Evolutionary conservation across 805 yeast genomes (phyloP), one percentile per base, ranked within the genome.

Genomic region (Dipodascus geniculatus): DNA sequence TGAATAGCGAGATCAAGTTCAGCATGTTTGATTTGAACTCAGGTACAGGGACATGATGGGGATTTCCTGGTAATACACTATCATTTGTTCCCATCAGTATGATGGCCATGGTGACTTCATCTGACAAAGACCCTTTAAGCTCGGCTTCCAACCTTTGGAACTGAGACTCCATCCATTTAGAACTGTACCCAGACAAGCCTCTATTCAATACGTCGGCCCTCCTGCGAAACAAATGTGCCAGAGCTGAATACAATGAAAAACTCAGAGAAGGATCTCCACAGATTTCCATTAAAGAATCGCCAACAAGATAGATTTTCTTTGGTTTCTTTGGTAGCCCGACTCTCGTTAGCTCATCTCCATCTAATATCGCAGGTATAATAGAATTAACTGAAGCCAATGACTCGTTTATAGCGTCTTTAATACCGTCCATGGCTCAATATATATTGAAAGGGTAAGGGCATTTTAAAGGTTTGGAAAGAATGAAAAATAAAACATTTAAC

Each of bases 231-330:
- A 35, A 52, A 58, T 28, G 48, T 35, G 35, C 50, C 17, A 58
- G 50, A 6, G 55, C 60, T 6, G 67, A 63, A 2, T 65, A 59
- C 6, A 57, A 61, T n/a, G 56, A 51, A 47, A 55, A 56, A 2
- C 33, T 57, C 2, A 48, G 48, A 16, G 38, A 49, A 2, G 51
- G 59, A n/a, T 54, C 47, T 47, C 55, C 56, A 6, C 56, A 53
- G 2, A 53, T 49, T 33, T 57, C 66, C 3, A 50, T 61, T 14
- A 55, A 73, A 16, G 70, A 68, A 54, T 74, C 31, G 54, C 73
- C 72, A 2, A 53, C 75, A 9, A 58, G 57, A 1, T 64, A 77
- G 33, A 63, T 71, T 9, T 82, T 83, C 6, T 53, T 76, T 19
- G n/a, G n/a, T n/a, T n/a, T n/a, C n/a, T n/a, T n/a, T 58, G 65